These are phyloP conservation scores for Dothideomycetes sp. DNA, from an alignment of 2,329 filamentous ascomycete genomes.

Conservation along the genomic window DNA sequence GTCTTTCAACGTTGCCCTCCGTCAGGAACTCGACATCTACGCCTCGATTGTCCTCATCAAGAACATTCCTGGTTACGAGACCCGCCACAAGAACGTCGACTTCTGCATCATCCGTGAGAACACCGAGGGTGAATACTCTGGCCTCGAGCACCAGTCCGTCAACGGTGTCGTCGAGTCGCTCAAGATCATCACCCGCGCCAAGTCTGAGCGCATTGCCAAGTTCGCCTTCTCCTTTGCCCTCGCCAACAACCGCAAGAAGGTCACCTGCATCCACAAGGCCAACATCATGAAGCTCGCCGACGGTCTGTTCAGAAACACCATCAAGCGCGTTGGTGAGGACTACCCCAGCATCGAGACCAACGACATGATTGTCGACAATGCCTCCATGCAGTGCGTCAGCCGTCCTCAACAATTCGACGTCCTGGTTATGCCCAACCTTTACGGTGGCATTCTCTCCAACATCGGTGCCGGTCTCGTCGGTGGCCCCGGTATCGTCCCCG, in stretches of 20 bases:
- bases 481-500: constrained; percentile 91
- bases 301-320: constrained; percentile 95
- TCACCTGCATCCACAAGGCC: constrained; percentile 99
- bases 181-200: constrained; percentile 98
- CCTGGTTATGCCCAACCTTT: constrained; percentile 99
- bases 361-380: constrained; percentile 99
- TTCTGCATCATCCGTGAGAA: constrained; percentile 99
- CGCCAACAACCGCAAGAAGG: constrained; percentile 98
- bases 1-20: constrained; percentile 98
- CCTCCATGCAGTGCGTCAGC: constrained; percentile 97
- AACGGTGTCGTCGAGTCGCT: constrained; percentile 94
- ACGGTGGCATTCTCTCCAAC: constrained; percentile 98
- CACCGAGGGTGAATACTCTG: constrained; percentile 99
- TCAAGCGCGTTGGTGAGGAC: constrained; percentile 85
- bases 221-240: constrained; percentile 97
- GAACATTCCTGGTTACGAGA: constrained; percentile 98
- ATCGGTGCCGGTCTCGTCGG: constrained; percentile 95
- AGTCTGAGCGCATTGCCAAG: constrained; percentile 98
- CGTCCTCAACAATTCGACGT: constrained; percentile 97
- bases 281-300: constrained; percentile 99
- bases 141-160: constrained; percentile 96
- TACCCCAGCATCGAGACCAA: constrained; percentile 92
- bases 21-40: constrained; percentile 99
- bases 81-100: constrained; percentile 93
- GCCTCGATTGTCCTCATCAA: constrained; percentile 96